Conservation (phyloP, 2,329 filamentous ascomycete species). For the Microcyclosporella mali region DNA sequence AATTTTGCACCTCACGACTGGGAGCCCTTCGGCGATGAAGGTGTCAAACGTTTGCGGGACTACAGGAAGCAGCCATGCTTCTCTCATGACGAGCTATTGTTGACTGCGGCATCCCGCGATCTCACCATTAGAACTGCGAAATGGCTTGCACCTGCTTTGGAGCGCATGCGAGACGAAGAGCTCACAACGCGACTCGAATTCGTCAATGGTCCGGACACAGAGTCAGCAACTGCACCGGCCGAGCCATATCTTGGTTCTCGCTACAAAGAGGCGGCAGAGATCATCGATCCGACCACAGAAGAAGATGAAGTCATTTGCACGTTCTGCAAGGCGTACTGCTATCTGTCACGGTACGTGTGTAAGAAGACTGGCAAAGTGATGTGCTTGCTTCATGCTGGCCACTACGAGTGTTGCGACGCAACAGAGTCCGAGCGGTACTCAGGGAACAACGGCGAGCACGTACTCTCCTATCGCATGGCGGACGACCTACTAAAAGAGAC, state of each 20-base stretch:
- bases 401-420: conserved; percentile 70
- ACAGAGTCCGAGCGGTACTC: conserved; percentile 61
- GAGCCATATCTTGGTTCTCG: conserved; percentile 29
- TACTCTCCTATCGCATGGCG: conserved; percentile 69
- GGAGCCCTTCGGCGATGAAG: conserved; percentile 84
- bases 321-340: conserved; percentile 88
- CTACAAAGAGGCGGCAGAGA: conserved; percentile 52
- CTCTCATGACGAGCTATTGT: conserved; percentile 88
- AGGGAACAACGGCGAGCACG: conserved; percentile 53
- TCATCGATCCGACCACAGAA: conserved; percentile 61
- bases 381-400: conserved; percentile 76
- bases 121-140: conserved; percentile 83
- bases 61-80: conserved; percentile 94
- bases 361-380: conserved; percentile 71
- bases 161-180: conserved; percentile 72
- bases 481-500: conserved; percentile 61
- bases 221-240: conserved; percentile 39
- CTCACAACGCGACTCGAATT: conserved; percentile 62
- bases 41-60: conserved; percentile 76
- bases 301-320: conserved; percentile 91
- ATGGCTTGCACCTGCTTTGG: conserved; percentile 85
- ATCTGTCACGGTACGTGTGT: conserved; percentile 85
- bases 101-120: conserved; percentile 78
- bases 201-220: conserved; percentile 43
- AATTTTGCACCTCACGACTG: conserved; percentile 95